A percentile compares a stretch with the other conserved stretches of the same genome.
Evolutionary conservation across 306 rosid species (phyloP).

Genomic region (Trifolium pratense): DNA sequence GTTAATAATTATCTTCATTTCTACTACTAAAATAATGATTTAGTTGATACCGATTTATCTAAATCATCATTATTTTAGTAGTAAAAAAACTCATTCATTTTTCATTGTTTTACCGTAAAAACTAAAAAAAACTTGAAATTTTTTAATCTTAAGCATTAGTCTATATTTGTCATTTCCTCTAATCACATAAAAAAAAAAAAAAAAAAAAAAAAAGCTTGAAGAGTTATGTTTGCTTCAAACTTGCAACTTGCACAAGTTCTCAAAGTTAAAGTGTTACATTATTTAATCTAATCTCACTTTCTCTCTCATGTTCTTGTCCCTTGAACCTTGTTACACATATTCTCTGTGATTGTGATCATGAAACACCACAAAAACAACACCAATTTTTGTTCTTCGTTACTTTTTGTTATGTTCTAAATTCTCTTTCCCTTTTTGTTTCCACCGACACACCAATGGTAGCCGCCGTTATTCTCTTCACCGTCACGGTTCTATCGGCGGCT

Average conservation of each 20-base stretch:
- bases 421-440: conserved; percentile 1
- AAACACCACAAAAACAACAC: conserved; percentile 6
- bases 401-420: conserved; percentile 26
- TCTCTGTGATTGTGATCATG: conserved; percentile 26
- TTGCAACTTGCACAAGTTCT: conserved; percentile 8
- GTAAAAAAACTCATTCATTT: no score
- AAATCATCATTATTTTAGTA: no score
- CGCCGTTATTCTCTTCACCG: conserved; percentile 47
- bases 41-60: no score
- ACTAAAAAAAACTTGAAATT: no score
- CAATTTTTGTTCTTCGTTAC: conserved; percentile 26
- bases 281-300: neutral
- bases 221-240: conserved; percentile 2
- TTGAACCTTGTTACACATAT: neutral
- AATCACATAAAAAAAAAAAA: no score
- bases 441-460: conserved; percentile 43
- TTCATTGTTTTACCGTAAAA: no score
- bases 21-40: no score
- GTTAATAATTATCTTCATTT: no score
- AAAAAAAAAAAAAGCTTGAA: no score
- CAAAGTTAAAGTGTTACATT: neutral
- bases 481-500: conserved; percentile 40
- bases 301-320: neutral
- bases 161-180: no score
- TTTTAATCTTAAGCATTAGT: no score